A percentile compares a stretch with the other conserved stretches of the same genome.
phyloP scores from a whole-genome alignment of 139 green algal species.

The Picochlorum sp. region DNA sequence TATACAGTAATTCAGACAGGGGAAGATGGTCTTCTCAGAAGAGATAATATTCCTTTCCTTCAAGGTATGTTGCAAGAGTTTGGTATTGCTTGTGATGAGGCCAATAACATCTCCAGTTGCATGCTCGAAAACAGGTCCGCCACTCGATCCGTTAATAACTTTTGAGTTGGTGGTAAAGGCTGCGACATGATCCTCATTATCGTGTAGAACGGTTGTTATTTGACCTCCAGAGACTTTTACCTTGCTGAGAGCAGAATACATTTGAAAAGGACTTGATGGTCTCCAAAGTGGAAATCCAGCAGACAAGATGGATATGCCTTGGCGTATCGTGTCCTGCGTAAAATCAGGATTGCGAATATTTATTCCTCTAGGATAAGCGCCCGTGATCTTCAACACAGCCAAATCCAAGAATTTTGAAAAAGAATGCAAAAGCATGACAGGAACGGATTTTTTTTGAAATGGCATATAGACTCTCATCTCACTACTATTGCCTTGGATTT shows the following conservation, averaged over 20 bases:
- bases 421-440: too few species aligned
- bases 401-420: too few species aligned
- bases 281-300: conserved; percentile 47
- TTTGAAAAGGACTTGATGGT: too few species aligned
- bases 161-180: conserved; percentile 55
- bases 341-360: too few species aligned
- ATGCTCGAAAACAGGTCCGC: conserved; percentile 42
- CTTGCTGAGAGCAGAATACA: neutral
- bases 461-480: too few species aligned
- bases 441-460: too few species aligned
- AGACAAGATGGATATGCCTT: conserved; percentile 27
- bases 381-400: too few species aligned
- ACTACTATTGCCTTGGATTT: too few species aligned
- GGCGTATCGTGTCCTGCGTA: neutral
- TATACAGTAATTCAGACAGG: too few species aligned
- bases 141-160: conserved; percentile 61
- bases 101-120: conserved; percentile 36
- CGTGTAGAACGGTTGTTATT: conserved; percentile 1
- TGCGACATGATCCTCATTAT: conserved; percentile 7
- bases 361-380: too few species aligned
- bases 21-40: too few species aligned
- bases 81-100: conserved; percentile 58
- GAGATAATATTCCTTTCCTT: too few species aligned
- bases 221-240: conserved; percentile 28
- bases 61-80: neutral